Conservation (phyloP, 805 yeast genomes). For the Debaryomyces prosopidis region DNA sequence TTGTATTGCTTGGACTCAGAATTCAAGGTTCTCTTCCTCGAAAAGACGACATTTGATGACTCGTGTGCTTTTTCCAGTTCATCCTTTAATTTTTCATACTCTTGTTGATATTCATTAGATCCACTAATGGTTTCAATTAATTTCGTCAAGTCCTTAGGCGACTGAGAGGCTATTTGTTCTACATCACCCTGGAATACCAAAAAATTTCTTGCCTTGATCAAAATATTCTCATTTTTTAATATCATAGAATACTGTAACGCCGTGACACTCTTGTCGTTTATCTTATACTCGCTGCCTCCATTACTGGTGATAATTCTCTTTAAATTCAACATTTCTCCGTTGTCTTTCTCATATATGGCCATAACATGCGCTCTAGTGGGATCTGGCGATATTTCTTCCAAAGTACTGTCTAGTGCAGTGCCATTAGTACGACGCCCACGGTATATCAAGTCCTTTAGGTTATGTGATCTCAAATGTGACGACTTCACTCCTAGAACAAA, state of each 20-base stretch:
- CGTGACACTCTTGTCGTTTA: constrained; percentile 61
- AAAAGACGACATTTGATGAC: constrained; percentile 60
- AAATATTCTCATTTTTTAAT: constrained; percentile 74
- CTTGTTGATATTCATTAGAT: constrained; percentile 62
- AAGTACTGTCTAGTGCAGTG: constrained; percentile 12
- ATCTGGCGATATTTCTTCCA: constrained; percentile 25
- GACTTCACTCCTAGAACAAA: constrained; percentile 88
- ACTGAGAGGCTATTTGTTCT: constrained; percentile 87
- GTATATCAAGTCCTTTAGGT: constrained; percentile 75
- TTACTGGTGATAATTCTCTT: constrained; percentile 58
- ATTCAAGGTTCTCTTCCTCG: constrained; percentile 67
- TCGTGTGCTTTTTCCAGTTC: constrained; percentile 68
- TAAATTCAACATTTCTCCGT: constrained; percentile 59
- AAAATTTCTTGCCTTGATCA: constrained; percentile 87
- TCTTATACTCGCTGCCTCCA: constrained; percentile 68
- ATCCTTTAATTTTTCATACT: constrained; percentile 65
- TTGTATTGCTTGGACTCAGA: constrained; percentile 77
- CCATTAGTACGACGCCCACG: constrained; percentile 49
- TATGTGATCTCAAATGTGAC: constrained; percentile 70
- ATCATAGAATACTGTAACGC: constrained; percentile 64
- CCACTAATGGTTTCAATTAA: constrained; percentile 85
- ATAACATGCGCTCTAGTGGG: constrained; percentile 69
- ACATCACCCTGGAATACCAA: constrained; percentile 97
- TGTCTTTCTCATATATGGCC: constrained; percentile 68
- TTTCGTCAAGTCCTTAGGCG: constrained; percentile 70